Evolutionary conservation across 805 yeast genomes (phyloP).

Genomic region (Sugiyamaella lignohabitans): DNA sequence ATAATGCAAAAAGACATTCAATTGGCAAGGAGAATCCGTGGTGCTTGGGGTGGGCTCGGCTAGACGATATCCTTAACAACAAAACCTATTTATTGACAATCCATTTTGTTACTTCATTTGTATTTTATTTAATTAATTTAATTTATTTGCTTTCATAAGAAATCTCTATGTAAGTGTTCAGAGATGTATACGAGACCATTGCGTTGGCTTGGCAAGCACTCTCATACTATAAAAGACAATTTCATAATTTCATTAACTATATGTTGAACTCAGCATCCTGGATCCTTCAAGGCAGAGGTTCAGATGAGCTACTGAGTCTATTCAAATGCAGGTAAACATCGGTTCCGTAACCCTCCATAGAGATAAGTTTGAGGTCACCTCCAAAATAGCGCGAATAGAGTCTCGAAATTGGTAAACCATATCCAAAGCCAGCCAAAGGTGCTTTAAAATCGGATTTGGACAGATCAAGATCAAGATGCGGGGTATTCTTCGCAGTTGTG

Average conservation of each 20-base stretch:
- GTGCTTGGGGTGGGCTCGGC: conserved; percentile 30
- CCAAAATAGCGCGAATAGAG: conserved; percentile 86
- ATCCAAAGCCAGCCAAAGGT: conserved; percentile 93
- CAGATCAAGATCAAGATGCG: conserved; percentile 53
- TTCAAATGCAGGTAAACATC: conserved; percentile 85
- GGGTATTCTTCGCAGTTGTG: conserved; percentile 75
- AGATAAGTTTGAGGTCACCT: conserved; percentile 77
- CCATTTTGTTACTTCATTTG: too few relatives aligned
- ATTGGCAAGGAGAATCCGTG: conserved; percentile 96
- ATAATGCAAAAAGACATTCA: conserved; percentile 98
- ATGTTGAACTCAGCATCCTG: too few relatives aligned
- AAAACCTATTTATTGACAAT: too few relatives aligned
- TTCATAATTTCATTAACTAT: too few relatives aligned
- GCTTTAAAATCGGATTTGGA: conserved; percentile 66
- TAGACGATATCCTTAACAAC: too few relatives aligned
- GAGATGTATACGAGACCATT: too few relatives aligned
- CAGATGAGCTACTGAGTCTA: conserved; percentile 64
- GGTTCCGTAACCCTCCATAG: conserved; percentile 93
- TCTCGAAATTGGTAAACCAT: conserved; percentile 81
- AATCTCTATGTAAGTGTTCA: too few relatives aligned
- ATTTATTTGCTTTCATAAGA: too few relatives aligned
- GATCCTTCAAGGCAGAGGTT: conserved; percentile 47
- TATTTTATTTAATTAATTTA: too few relatives aligned
- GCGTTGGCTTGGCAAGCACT: too few relatives aligned
- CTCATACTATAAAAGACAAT: too few relatives aligned